Conservation (phyloP, 495 filamentous ascomycete species). For the Neurospora cerealis region DNA sequence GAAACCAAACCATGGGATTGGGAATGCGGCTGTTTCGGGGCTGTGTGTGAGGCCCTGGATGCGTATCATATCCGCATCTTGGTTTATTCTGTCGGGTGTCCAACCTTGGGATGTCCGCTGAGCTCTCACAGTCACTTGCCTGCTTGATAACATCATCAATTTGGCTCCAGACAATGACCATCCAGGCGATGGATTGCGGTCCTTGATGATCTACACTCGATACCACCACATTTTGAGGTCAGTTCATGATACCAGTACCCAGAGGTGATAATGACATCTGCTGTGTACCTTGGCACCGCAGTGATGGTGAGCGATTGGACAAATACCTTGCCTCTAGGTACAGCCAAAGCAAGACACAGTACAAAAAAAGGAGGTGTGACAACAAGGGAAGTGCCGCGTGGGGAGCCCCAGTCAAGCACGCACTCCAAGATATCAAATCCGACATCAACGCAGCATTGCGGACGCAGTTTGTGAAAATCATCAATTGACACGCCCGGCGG, state of each 20-base stretch:
- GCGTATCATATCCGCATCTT: background rate
- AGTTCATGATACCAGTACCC: background rate
- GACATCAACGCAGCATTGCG: background rate
- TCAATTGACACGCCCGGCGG: background rate
- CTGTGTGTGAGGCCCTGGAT: background rate
- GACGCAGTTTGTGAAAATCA: background rate
- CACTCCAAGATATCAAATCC: background rate
- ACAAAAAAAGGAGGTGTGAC: background rate
- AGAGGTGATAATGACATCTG: background rate
- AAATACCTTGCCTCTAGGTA: background rate
- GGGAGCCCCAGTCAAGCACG: background rate
- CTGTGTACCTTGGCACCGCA: background rate
- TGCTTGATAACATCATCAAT: background rate
- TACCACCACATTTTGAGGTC: background rate
- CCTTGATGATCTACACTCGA: background rate
- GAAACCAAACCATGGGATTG: slow-evolving; percentile 12
- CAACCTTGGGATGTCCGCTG: background rate
- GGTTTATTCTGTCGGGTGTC: background rate
- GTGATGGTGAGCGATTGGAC: background rate
- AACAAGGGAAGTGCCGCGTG: background rate
- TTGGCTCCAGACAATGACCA: background rate
- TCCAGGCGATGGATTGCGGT: background rate
- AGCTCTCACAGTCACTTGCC: background rate
- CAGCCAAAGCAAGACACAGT: background rate
- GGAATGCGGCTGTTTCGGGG: background rate